Percentiles rank a stretch among this genome's conserved stretches.
Conservation (phyloP, 2,329 filamentous ascomycete species). For the Trichophaea hybrida region DNA sequence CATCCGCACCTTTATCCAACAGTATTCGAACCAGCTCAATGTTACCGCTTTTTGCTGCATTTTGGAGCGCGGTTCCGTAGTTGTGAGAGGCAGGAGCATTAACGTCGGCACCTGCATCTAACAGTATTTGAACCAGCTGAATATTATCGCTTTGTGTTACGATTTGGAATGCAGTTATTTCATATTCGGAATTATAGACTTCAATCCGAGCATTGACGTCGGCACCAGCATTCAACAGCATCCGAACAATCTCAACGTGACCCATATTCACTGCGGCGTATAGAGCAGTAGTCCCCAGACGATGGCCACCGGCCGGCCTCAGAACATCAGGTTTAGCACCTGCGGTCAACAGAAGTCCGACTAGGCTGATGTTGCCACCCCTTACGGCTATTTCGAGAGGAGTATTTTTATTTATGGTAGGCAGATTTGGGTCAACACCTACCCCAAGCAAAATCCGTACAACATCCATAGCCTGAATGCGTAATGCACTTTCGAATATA, state of each 20-base stretch:
- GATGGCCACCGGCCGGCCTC: not conserved
- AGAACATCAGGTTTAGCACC: not conserved
- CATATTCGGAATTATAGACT: too few species aligned
- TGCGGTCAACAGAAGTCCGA: not conserved
- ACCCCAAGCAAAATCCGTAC: not conserved
- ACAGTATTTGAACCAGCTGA: not conserved
- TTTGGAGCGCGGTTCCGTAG: not conserved
- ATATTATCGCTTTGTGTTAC: conserved; percentile 7
- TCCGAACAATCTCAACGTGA: not conserved
- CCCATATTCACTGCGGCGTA: not conserved
- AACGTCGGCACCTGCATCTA: not conserved
- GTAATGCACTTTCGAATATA: not conserved
- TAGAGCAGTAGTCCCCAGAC: not conserved
- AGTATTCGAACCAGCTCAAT: not conserved
- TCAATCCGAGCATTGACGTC: not conserved
- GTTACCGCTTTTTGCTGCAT: not conserved
- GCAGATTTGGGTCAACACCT: not conserved
- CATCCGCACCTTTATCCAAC: not conserved
- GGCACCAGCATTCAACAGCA: not conserved
- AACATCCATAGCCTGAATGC: not conserved
- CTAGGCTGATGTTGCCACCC: not conserved
- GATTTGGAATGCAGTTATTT: conserved; percentile 1
- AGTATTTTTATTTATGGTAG: not conserved
- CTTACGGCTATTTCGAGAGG: not conserved
- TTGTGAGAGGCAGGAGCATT: not conserved